phyloP scores from a whole-genome alignment of 139 green algal genomes.

The Chloropicon primus region DNA sequence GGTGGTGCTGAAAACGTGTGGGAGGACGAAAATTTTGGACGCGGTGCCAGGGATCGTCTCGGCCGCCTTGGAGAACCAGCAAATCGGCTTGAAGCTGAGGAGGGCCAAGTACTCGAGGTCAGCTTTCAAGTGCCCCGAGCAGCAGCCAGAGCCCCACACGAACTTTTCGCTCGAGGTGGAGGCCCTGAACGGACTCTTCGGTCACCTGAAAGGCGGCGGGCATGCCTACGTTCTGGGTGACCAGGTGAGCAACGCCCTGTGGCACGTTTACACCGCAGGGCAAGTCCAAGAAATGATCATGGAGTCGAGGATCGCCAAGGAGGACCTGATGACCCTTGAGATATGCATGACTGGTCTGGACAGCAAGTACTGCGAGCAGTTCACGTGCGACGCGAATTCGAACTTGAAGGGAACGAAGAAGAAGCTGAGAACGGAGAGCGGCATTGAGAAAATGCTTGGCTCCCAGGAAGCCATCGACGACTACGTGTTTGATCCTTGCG shows the following conservation, averaged over 20 bases:
- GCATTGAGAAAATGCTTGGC: conserved; percentile 62
- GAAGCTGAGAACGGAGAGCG: conserved; percentile 22
- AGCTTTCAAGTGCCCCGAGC: conserved; percentile 49
- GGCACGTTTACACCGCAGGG: conserved; percentile 82
- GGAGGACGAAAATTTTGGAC: conserved; percentile 81
- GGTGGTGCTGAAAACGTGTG: conserved; percentile 96
- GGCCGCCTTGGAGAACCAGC: conserved; percentile 25
- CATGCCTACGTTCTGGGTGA: conserved; percentile 75
- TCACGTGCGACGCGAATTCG: conserved; percentile 54
- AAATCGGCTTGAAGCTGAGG: conserved; percentile 35
- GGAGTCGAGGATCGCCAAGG: conserved; percentile 8
- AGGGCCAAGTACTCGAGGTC: conserved; percentile 77
- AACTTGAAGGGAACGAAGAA: conserved; percentile 24
- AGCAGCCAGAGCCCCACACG: conserved; percentile 54
- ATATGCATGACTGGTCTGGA: conserved; percentile 90
- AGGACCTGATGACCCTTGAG: conserved; percentile 59
- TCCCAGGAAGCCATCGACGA: conserved; percentile 63
- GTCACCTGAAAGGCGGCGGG: conserved; percentile 40
- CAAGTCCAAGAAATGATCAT: neutral
- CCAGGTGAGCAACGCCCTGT: conserved; percentile 61
- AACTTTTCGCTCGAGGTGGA: conserved; percentile 61
- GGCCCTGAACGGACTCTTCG: conserved; percentile 59
- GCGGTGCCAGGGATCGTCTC: conserved; percentile 63
- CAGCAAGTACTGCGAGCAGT: conserved; percentile 36
- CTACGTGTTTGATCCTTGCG: conserved; percentile 97